Base-by-base conservation (phyloP, 1,139 yeast genomes). In the Pichia inconspicua region DNA sequence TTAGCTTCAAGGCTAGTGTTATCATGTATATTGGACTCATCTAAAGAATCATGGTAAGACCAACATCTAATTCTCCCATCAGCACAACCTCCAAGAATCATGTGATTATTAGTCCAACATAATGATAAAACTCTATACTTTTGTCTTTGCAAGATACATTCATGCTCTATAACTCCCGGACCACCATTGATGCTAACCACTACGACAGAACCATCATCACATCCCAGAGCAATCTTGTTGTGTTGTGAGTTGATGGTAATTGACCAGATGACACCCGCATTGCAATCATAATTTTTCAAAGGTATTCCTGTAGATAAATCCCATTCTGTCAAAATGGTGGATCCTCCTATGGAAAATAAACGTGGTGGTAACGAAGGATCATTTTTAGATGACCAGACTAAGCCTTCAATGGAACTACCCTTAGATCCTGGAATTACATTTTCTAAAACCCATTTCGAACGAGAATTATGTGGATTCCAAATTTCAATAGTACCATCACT, bases 241-340 rank as follows among this genome's bases (percentile, higher is more conserved):
- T 82, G 84, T 30, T 75, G 69, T 22, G 76, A 73, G 53, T 82
- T 83, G 28, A 80, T 78, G 9, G 86, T 82, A 47, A 90, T 69
- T 11, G 95, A 85, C 98, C 98, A 94, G 51, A 89, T 84, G 19
- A 88, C 82, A 35, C 97, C 97, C 1, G 96, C 87, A 63, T 90
- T 89, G 69, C 96, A 87, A 64, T 90, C 96, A 61, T 82, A 82
- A 64, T 89, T 86, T 45, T 73, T 73, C 48, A 78, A 63, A 2
- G 97, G 96, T 50, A 76, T 68, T 9, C 95, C 88, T 0, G 87
- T 81, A 7, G 70, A 58, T 48, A 90, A 68, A 61, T 90, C 86
- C 98, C 98, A 94, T 66, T 94, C 98, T 2, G 97, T 89, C 46
- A 94, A 72, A 48, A 76, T 76, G 6, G 96, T 86, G 1, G 97